Evolutionary conservation across 2,329 filamentous ascomycete genomes (phyloP).

Genomic region (Fusarium sp.): DNA sequence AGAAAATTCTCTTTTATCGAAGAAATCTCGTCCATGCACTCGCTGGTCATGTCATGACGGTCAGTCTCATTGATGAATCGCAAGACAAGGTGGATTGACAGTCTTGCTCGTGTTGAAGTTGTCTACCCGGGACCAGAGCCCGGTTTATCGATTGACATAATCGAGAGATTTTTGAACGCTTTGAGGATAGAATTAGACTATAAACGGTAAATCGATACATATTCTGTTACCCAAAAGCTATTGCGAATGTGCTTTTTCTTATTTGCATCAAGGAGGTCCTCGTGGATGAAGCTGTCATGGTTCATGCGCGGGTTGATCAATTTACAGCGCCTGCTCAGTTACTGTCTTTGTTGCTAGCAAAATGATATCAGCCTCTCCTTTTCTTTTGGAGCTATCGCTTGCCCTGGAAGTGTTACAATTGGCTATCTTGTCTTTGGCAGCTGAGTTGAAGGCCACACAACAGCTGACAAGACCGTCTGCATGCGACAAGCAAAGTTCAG

Average conservation of each 20-base stretch:
- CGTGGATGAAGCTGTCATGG: background rate
- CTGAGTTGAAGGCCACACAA: fast-evolving
- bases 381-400: background rate
- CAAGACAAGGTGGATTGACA: background rate
- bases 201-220: fast-evolving
- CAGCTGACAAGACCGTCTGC: background rate
- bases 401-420: background rate
- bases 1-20: fast-evolving
- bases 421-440: fast-evolving
- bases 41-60: background rate
- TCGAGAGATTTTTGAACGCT: too few species aligned
- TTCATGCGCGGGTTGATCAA: background rate
- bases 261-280: fast-evolving
- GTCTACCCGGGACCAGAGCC: background rate
- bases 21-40: fast-evolving
- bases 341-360: fast-evolving
- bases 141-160: too few species aligned
- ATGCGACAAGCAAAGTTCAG: background rate
- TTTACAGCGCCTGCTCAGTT: fast-evolving
- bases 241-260: fast-evolving
- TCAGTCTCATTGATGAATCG: background rate
- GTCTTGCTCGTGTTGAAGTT: fast-evolving
- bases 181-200: background rate
- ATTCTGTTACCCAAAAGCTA: background rate
- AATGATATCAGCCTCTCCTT: too few species aligned